phyloP scores from a whole-genome alignment of 129 eudicot genomes.

The Saussurea involucrata region DNA sequence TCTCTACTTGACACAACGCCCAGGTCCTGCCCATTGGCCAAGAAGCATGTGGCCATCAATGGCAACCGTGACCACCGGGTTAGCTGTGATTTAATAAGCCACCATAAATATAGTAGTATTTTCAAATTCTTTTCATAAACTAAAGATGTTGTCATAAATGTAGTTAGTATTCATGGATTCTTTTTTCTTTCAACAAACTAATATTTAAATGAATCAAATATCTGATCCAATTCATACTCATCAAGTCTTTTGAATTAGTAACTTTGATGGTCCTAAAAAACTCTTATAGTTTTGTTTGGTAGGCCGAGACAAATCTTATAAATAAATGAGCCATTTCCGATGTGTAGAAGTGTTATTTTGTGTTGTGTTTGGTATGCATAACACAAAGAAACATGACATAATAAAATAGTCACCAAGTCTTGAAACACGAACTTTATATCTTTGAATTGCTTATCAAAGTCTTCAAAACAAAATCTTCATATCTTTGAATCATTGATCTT shows the following conservation, averaged over 20 bases:
- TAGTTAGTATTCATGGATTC: background rate
- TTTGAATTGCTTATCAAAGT: no score
- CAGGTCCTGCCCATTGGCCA: background rate
- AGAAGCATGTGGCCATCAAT: slow-evolving; percentile 29
- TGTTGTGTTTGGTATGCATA: no score
- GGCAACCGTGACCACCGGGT: slow-evolving; percentile 31
- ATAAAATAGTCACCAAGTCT: no score
- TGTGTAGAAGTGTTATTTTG: no score
- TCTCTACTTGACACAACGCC: background rate
- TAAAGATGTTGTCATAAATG: background rate
- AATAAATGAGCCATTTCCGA: no score
- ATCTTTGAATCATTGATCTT: no score
- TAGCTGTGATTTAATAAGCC: slow-evolving; percentile 13
- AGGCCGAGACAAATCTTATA: no score
- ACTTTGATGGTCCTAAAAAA: background rate
- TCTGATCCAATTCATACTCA: background rate
- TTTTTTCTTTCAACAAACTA: background rate
- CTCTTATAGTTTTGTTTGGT: no score
- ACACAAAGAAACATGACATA: no score
- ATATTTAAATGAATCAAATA: background rate
- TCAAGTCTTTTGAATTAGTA: background rate
- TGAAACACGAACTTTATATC: no score
- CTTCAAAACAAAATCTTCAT: no score
- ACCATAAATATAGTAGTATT: slow-evolving; percentile 3
- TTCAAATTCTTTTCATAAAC: background rate